Percentiles rank a stretch among this genome's conserved stretches.
These are phyloP conservation scores for Verticillium tricorpus DNA, from an alignment of 2,329 filamentous ascomycete species.

Conservation along the genomic window DNA sequence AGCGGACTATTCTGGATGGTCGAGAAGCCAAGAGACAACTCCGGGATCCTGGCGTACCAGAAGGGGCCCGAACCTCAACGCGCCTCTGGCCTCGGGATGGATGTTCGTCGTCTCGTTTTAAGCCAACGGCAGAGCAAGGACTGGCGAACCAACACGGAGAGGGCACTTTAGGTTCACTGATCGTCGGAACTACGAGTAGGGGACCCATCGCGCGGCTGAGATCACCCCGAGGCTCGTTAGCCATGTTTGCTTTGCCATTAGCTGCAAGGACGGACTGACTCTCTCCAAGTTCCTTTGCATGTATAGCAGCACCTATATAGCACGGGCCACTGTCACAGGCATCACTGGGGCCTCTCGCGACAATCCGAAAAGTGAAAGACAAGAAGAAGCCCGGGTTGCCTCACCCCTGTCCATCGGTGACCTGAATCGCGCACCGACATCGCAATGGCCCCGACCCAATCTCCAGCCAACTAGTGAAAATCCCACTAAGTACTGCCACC, in stretches of 20 bases:
- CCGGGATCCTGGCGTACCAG: no score
- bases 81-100: no score
- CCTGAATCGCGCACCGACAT: neutral
- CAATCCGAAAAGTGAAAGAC: neutral
- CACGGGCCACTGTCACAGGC: no score
- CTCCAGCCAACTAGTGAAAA: neutral
- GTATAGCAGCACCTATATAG: no score
- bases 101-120: no score
- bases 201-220: neutral
- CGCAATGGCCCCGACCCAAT: neutral
- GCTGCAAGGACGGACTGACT: no score
- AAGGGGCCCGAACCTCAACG: no score
- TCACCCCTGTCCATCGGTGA: neutral
- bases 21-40: no score
- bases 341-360: neutral
- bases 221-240: neutral
- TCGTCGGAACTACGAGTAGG: neutral
- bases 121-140: no score
- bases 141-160: neutral
- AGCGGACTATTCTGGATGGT: no score
- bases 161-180: neutral
- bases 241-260: neutral
- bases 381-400: neutral
- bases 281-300: no score
- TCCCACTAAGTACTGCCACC: no score